Conservation (phyloP, 495 filamentous ascomycete species). For the Trichodelitschia bisporula region DNA sequence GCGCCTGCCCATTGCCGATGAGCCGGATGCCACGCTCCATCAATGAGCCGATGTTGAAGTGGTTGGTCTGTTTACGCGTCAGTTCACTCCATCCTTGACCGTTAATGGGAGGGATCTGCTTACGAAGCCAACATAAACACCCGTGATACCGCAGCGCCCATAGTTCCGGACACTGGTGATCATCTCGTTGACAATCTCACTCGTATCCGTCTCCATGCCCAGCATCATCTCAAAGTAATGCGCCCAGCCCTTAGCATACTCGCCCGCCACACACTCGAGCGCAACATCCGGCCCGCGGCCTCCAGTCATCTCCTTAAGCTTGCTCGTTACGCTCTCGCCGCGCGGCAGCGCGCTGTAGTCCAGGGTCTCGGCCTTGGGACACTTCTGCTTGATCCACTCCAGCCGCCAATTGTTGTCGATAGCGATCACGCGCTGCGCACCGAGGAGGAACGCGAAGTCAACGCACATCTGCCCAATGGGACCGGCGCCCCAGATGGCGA, state of each 20-base stretch:
- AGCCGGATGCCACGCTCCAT: slow-evolving; percentile 74
- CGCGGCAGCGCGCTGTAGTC: slow-evolving; percentile 28
- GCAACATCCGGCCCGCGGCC: slow-evolving; percentile 48
- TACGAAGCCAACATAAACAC: slow-evolving; percentile 63
- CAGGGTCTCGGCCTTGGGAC: slow-evolving; percentile 35
- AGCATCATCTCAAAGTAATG: slow-evolving; percentile 53
- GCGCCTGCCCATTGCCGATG: slow-evolving; percentile 65
- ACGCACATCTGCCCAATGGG: slow-evolving; percentile 62
- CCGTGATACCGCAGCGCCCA: slow-evolving; percentile 54
- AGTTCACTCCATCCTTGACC: too few relatives aligned
- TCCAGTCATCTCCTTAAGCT: slow-evolving; percentile 38
- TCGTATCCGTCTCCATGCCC: slow-evolving; percentile 64
- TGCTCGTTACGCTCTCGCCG: slow-evolving; percentile 36
- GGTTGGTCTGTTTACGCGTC: slow-evolving; percentile 37
- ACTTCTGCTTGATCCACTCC: slow-evolving; percentile 35
- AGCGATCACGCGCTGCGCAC: slow-evolving; percentile 51
- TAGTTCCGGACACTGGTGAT: slow-evolving; percentile 51
- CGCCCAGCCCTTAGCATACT: slow-evolving; percentile 64
- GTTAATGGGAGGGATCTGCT: slow-evolving; percentile 14
- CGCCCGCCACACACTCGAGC: slow-evolving; percentile 64
- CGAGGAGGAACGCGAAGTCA: slow-evolving; percentile 44
- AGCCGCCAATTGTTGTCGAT: slow-evolving; percentile 64
- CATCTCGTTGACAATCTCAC: slow-evolving; percentile 76
- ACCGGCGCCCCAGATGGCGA: slow-evolving; percentile 62
- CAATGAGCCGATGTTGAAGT: slow-evolving; percentile 62